Evolutionary conservation across 192 early-diverging fungal genomes (phyloP), one percentile per base, ranked within the genome.

Genomic region (Kappamyces sp.): DNA sequence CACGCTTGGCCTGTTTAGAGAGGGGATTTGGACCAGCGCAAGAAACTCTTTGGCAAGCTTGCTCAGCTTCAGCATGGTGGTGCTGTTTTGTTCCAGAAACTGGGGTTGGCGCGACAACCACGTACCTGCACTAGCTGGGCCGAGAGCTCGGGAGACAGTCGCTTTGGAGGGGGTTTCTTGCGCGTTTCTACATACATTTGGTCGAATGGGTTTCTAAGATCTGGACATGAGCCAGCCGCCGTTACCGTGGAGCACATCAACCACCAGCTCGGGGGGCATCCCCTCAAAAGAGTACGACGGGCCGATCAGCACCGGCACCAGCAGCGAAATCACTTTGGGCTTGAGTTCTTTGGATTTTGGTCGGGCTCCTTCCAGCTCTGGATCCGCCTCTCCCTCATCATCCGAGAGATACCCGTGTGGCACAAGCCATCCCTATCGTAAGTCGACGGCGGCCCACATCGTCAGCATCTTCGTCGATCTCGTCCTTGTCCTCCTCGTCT

Each of bases 351-450:
- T 41, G 12, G 43, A 40, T 2, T 32, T 30, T 7, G 30, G 12
- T 2, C 50, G 38, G 50, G 29, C 33, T 35, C 41, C 22, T 60
- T n/a, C 43, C 22, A 29, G 22, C 14, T 43, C 14, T 11, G 42
- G 42, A 4, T 76, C 77, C 5, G 69, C 59, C 8, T 45, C 66
- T 3, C 67, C 68, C 60, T 90, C 88, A 65, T 89, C 89, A 41
- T 89, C 87, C 2, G 88, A 90, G 1, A 94, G 69, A 73, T 91
- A 94, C 1, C 87, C 88, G 64, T 87, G 81, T n/a, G 88, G 88
- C 5, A 90, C 90, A 32, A 91, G 71, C 85, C 88, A 91, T 9
- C 77, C 87, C 29, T 86, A 81, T 69, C 86, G 69, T 15, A 11
- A 49, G 39, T 34, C 36, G 11, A 12, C 22, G 33, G 30, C 35